Percentiles rank a stretch among this genome's conserved stretches.
phyloP scores from a whole-genome alignment of 2,329 filamentous ascomycete species.

The Fusarium neocosmosporiellum region DNA sequence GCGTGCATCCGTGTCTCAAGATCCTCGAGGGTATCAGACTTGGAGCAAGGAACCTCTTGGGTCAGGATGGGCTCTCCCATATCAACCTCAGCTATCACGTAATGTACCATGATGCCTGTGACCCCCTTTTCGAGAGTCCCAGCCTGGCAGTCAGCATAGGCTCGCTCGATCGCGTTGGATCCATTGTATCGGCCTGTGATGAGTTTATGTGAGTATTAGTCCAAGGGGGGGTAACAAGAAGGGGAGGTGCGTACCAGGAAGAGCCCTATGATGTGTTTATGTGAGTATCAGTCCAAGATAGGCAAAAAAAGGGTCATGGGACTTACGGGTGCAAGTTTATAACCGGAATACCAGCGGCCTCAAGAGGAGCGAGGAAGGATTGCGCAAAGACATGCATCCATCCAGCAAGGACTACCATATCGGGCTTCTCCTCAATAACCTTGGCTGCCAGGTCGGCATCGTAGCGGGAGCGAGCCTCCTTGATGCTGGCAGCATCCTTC shows the following conservation, averaged over 20 bases:
- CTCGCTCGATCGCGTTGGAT: constrained; percentile 79
- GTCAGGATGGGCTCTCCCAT: constrained; percentile 79
- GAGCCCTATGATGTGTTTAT: constrained; percentile 60
- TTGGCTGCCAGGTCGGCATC: constrained; percentile 78
- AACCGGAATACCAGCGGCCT: constrained; percentile 70
- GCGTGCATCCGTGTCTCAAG: constrained; percentile 79
- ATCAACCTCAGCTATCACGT: constrained; percentile 84
- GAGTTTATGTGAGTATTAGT: constrained; percentile 10
- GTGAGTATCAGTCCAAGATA: not conserved
- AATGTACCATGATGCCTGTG: constrained; percentile 91
- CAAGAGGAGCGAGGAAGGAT: constrained; percentile 76
- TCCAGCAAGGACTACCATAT: constrained; percentile 82
- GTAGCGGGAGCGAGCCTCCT: constrained; percentile 73
- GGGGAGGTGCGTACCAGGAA: constrained; percentile 59
- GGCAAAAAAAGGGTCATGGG: not conserved
- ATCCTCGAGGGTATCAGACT: constrained; percentile 71
- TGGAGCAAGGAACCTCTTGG: constrained; percentile 72
- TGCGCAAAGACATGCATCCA: constrained; percentile 87
- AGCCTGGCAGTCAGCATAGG: constrained; percentile 75
- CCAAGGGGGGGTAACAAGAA: not conserved
- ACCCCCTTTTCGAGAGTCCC: constrained; percentile 72
- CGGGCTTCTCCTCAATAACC: constrained; percentile 72
- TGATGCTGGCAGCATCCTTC: constrained; percentile 65
- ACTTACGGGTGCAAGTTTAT: constrained; percentile 79
- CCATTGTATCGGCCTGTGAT: constrained; percentile 77